Evolutionary conservation across 176 grass and related monocot species (phyloP).

Genomic region (Neostapfia colusana): DNA sequence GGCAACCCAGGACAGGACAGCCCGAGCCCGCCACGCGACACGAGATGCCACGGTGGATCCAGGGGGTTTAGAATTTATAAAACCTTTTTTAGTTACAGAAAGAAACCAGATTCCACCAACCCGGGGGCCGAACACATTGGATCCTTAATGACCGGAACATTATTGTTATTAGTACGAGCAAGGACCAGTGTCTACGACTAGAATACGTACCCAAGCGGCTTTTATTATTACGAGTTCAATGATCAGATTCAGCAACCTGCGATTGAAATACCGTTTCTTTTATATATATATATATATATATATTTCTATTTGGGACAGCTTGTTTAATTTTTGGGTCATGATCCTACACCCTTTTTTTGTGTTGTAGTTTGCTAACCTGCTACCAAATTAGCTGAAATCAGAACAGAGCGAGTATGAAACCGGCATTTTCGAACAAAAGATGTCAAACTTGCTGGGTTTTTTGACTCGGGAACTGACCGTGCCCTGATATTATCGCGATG

Average conservation of each 20-base stretch:
- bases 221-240: background rate
- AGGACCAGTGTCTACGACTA: slow-evolving; percentile 46
- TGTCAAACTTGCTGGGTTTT: background rate
- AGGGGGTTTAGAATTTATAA: too few species aligned
- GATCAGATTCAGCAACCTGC: background rate
- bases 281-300: too few species aligned
- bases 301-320: too few species aligned
- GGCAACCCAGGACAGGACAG: background rate
- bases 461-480: background rate
- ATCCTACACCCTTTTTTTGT: too few species aligned
- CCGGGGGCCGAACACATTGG: slow-evolving; percentile 23
- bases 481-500: background rate
- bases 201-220: slow-evolving; percentile 7
- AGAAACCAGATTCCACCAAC: too few species aligned
- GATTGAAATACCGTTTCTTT: too few species aligned
- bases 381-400: too few species aligned
- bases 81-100: too few species aligned
- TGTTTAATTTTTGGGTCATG: too few species aligned
- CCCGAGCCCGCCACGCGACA: slow-evolving; percentile 7
- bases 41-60: slow-evolving; percentile 13
- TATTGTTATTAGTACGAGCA: slow-evolving; percentile 38
- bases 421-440: background rate
- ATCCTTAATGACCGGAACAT: slow-evolving; percentile 45
- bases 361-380: background rate
- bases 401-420: too few species aligned